Base-by-base conservation (phyloP, 768 basidiomycete genomes). In the Boletus eberwhitei region DNA sequence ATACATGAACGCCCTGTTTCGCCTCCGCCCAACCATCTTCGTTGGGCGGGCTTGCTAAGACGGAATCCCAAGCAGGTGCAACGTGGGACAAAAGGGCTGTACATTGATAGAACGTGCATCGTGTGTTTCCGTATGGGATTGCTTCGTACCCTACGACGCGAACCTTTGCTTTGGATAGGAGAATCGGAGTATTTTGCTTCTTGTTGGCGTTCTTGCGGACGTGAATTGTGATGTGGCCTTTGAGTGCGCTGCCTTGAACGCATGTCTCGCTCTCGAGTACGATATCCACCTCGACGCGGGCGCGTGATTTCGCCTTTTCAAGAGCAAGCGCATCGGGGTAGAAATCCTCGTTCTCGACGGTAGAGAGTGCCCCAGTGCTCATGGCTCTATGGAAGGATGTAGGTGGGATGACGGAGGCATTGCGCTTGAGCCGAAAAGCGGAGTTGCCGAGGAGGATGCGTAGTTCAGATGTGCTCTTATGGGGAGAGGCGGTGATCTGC, bases 121-220 rank as follows among this genome's bases (percentile, higher is more conserved):
- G 77, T n/a, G 79, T 76, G 24, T 79, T 76, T 51, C 80, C 74
- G 43, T 78, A 74, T 0, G 80, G 74, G 40, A 84, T 77, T 40
- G 82, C 84, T 73, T 96, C 94, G 66, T 93, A 93, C 5, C 94
- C 93, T 49, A 95, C 79, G 21, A 94, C 77, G 54, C 92, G 77
- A 32, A 95, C 69, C 74, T 93, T 95, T 5, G 85, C 90, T 36
- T 79, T 84, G 37, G 84, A 84, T 14, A 96, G 70, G 59, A 84
- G 73, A 4, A 92, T 65, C n/a, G 81, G 74, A 2, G 78, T 67
- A 2, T 42, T 52, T 41, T 75, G 74, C 52, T 82, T 81, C 59
- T 82, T 83, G 66, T 76, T 81, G 29, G 75, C 64, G 26, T 79
- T 78, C 44, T 80, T 76, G 48, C 78, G 76, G 19, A 96, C 78